Base-by-base conservation (phyloP, 2,329 filamentous ascomycete species). In the Onygenales sp. region DNA sequence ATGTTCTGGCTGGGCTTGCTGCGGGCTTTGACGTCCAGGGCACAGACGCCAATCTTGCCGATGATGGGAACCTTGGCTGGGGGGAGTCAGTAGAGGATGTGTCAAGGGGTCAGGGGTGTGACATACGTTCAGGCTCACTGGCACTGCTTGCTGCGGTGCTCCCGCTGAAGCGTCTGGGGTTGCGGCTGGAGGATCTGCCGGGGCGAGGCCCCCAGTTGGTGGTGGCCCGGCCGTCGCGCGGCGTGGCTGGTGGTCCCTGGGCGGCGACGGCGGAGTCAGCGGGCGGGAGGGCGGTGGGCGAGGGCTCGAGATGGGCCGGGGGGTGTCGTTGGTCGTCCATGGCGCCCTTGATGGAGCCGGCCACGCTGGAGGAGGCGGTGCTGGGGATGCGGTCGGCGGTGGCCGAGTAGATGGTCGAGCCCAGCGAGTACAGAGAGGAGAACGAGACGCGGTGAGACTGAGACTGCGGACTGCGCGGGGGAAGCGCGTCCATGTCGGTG, bases 1-100 rank as follows among this genome's bases (percentile, higher is more conserved):
- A 98, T 98, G 65, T 95, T 97, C 60, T 94, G 82, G 66, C 92
- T 96, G 1, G 93, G 93, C 71, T 97, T 97, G 77, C 91, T 96
- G 64, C 93, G 82, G 38, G 93, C 93, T 74, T 98, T 98, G 61
- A 92, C 82, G 72, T 98, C 93, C 55, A 98, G 77, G 21, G 93
- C 94, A 69, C 93, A 98, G 8, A 98, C 89, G 51, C 93, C 93
- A 64, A 98, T 95, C 55, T 77, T 80, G 56, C 83, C 83, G 57
- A 83, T 72, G 14, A 70, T 72, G 4, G 67, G 58, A 17, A 59
- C 55, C 56, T 60, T 60, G 31, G 60, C 60, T 64, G 43, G 21
- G 6, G 31, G 13, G 48, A 14, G 33, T 39, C 13, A 47, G 21
- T 53, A 41, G 43, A 43, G 31, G 4, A 33, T 13, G 9, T 33